These are phyloP conservation scores for Rosa persica DNA, from an alignment of 306 rosid species.

Conservation along the genomic window DNA sequence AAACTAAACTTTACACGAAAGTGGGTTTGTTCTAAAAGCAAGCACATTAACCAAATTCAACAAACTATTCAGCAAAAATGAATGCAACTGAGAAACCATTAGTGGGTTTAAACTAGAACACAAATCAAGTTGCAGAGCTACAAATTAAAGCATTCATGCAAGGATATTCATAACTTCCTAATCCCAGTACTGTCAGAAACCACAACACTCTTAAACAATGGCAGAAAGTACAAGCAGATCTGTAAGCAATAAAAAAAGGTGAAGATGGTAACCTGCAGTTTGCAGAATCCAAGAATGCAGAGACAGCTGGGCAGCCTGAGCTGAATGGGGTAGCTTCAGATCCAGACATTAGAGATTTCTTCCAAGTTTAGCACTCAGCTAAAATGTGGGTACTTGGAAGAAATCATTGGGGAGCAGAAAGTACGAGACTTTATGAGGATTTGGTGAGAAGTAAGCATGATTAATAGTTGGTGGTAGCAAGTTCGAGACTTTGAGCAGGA, in stretches of 20 bases:
- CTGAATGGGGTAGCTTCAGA: slow-evolving; percentile 30
- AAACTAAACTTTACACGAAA: slow-evolving; percentile 1
- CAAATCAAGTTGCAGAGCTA: not conserved
- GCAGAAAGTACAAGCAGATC: slow-evolving; percentile 44
- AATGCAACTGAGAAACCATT: not conserved
- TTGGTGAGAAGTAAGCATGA: slow-evolving; percentile 7
- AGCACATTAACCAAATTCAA: slow-evolving; percentile 44
- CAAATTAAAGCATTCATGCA: slow-evolving; percentile 1
- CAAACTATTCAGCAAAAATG: slow-evolving; percentile 11
- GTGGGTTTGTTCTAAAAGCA: slow-evolving; percentile 10
- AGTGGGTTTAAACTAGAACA: not conserved
- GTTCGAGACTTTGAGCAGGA: slow-evolving; percentile 5
- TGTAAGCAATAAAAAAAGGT: slow-evolving; percentile 25
- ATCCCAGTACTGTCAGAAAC: not conserved
- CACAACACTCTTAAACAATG: slow-evolving; percentile 17
- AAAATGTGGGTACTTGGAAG: slow-evolving; percentile 19
- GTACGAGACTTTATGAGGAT: slow-evolving; percentile 4
- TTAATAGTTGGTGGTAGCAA: not conserved
- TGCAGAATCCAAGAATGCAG: slow-evolving; percentile 7
- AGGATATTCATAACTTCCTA: not conserved
- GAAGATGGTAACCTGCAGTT: slow-evolving; percentile 27
- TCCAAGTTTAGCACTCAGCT: not conserved
- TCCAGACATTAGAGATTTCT: slow-evolving; percentile 24
- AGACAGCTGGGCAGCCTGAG: slow-evolving; percentile 20
- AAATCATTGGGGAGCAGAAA: not conserved